Conservation (phyloP, 805 yeast species). For the Zygotorulaspora sp. region DNA sequence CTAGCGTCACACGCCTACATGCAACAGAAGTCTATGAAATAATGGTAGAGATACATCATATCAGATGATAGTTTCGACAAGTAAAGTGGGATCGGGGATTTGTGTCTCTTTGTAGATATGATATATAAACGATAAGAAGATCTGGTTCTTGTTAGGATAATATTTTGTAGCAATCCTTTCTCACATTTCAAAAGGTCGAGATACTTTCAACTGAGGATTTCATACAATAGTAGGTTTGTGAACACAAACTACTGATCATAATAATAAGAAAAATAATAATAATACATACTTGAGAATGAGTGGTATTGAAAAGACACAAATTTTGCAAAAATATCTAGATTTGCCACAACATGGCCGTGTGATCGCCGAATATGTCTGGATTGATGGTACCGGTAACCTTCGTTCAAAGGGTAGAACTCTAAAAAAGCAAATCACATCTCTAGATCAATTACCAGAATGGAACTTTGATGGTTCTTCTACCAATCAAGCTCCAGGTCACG, state of each 20-base stretch:
- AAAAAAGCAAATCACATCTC: slow-evolving; percentile 55
- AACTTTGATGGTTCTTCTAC: slow-evolving; percentile 99
- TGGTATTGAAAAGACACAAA: slow-evolving; percentile 58
- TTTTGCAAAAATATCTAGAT: slow-evolving; percentile 75
- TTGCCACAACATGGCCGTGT: slow-evolving; percentile 82
- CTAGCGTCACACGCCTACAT: slow-evolving; percentile 1
- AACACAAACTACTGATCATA: background rate
- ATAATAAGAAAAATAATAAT: too few species aligned
- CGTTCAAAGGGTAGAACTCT: slow-evolving; percentile 95
- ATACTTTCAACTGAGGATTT: background rate
- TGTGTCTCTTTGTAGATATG: background rate
- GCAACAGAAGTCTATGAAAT: slow-evolving; percentile 1
- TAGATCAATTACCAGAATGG: slow-evolving; percentile 96
- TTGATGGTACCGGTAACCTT: slow-evolving; percentile 84
- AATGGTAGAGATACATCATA: background rate
- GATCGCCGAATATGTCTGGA: slow-evolving; percentile 97
- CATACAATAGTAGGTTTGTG: background rate
- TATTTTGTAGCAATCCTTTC: background rate
- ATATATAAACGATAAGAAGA: slow-evolving; percentile 1
- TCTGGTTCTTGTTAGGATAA: background rate
- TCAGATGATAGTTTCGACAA: slow-evolving; percentile 1
- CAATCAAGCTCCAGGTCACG: slow-evolving; percentile 96
- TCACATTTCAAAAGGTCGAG: background rate
- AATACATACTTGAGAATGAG: slow-evolving; percentile 11
- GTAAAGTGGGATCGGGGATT: too few species aligned